phyloP scores from a whole-genome alignment of 352 stramenopile genomes.

The Phytopythium sindhum region DNA sequence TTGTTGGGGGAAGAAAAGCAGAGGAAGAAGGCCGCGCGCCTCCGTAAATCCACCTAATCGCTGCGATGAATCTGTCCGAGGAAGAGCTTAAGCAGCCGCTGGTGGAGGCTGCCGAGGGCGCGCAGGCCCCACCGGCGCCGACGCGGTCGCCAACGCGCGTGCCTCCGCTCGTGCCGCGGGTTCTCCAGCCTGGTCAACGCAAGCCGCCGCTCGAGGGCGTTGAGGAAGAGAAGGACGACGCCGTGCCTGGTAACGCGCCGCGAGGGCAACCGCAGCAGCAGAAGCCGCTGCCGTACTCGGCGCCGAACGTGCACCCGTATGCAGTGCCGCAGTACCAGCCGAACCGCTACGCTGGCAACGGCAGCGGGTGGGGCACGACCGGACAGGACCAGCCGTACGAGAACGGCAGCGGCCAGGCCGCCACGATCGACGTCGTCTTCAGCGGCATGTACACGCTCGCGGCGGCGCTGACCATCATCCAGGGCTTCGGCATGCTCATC shows the following conservation, averaged over 20 bases:
- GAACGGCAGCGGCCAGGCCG: slow-evolving; percentile 33
- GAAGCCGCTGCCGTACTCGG: slow-evolving; percentile 52
- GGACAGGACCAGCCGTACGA: slow-evolving; percentile 37
- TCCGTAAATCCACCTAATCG: slow-evolving; percentile 10
- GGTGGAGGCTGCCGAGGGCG: slow-evolving; percentile 25
- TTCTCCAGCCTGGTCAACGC: slow-evolving; percentile 6
- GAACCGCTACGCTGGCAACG: slow-evolving; percentile 44
- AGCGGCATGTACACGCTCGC: slow-evolving; percentile 86
- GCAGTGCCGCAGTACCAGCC: slow-evolving; percentile 77
- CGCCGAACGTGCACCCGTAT: slow-evolving; percentile 79
- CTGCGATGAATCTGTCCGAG: slow-evolving; percentile 62
- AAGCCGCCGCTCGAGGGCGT: slow-evolving; percentile 25
- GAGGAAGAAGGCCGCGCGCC: slow-evolving; percentile 13
- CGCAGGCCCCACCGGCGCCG: slow-evolving; percentile 2
- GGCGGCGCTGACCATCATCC: slow-evolving; percentile 74
- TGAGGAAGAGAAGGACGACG: slow-evolving; percentile 65
- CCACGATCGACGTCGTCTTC: slow-evolving; percentile 77
- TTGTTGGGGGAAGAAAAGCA: slow-evolving; percentile 14
- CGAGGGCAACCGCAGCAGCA: slow-evolving; percentile 17
- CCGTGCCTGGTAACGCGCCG: background rate
- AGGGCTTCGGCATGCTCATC: slow-evolving; percentile 85
- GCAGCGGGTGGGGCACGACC: slow-evolving; percentile 32
- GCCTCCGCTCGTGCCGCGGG: background rate
- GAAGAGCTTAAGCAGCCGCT: slow-evolving; percentile 78
- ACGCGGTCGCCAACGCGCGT: slow-evolving; percentile 1